Evolutionary conservation across 805 yeast species (phyloP).

Genomic region (Wickerhamomyces xylosicus): DNA sequence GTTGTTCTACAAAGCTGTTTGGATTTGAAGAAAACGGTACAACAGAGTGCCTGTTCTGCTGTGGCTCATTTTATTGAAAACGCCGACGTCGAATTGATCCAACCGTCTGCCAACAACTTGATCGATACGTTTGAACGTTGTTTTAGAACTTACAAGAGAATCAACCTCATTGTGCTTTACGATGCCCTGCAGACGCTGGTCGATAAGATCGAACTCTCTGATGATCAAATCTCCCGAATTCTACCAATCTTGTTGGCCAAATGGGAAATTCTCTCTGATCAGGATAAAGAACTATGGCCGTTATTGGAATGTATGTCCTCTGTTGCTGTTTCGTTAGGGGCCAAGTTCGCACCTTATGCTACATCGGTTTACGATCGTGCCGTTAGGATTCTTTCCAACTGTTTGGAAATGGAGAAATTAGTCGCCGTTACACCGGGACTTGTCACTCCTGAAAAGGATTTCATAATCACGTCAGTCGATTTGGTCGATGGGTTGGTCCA

Average conservation of each 20-base stretch:
- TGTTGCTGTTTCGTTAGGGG: constrained; percentile 81
- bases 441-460: constrained; percentile 81
- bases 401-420: constrained; percentile 56
- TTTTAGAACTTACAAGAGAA: constrained; percentile 69
- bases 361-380: constrained; percentile 78
- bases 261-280: constrained; percentile 71
- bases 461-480: constrained; percentile 81
- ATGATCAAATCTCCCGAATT: constrained; percentile 45
- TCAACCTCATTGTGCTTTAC: constrained; percentile 71
- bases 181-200: constrained; percentile 89
- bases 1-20: constrained; percentile 66
- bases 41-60: constrained; percentile 87
- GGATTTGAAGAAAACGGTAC: constrained; percentile 87
- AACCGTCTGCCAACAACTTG: constrained; percentile 50
- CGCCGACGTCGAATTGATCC: constrained; percentile 52
- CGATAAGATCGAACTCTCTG: constrained; percentile 54
- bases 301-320: constrained; percentile 86
- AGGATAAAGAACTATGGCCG: constrained; percentile 85
- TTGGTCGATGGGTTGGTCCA: constrained; percentile 88
- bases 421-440: constrained; percentile 56
- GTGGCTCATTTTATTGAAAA: constrained; percentile 75
- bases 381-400: constrained; percentile 51
- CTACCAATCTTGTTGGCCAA: constrained; percentile 75
- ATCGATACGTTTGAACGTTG: constrained; percentile 64
- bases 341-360: constrained; percentile 81